phyloP scores from a whole-genome alignment of 1,284 basidiomycete species.

The Takashimella tepidaria region DNA sequence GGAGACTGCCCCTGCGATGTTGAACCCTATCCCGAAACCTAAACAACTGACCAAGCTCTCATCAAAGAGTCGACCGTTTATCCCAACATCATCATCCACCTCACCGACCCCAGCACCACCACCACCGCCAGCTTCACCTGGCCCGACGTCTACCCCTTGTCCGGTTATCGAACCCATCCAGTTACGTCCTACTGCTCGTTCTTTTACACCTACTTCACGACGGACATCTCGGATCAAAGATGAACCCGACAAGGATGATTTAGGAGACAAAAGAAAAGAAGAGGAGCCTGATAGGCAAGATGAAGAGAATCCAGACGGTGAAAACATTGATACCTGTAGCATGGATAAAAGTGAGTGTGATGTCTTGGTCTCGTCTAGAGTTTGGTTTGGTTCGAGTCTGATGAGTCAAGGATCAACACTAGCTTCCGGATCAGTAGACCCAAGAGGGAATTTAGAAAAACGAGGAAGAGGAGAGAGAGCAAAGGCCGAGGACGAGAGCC shows the following conservation, averaged over 20 bases:
- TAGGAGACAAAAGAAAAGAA: neutral
- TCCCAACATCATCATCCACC: neutral
- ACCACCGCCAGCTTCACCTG: neutral
- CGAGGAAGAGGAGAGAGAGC: neutral
- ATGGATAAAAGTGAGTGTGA: too few species aligned
- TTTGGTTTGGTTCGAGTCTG: too few species aligned
- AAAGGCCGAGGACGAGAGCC: neutral
- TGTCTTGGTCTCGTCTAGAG: too few species aligned
- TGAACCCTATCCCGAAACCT: too few species aligned
- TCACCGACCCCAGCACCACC: neutral
- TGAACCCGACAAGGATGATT: neutral
- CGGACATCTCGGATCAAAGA: too few species aligned
- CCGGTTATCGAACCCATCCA: neutral
- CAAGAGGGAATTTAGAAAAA: neutral
- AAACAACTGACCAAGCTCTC: neutral
- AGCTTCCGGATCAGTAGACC: too few species aligned
- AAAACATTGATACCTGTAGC: too few species aligned
- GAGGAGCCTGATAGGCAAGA: neutral
- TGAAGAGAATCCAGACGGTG: too few species aligned
- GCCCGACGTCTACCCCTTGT: too few species aligned
- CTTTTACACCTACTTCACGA: slow-evolving; percentile 1
- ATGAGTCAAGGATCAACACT: too few species aligned
- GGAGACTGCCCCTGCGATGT: neutral
- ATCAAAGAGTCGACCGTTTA: neutral
- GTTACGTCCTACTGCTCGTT: slow-evolving; percentile 1